Base-by-base conservation (phyloP, 2,329 filamentous ascomycete species). In the Bipolaris victoriae region DNA sequence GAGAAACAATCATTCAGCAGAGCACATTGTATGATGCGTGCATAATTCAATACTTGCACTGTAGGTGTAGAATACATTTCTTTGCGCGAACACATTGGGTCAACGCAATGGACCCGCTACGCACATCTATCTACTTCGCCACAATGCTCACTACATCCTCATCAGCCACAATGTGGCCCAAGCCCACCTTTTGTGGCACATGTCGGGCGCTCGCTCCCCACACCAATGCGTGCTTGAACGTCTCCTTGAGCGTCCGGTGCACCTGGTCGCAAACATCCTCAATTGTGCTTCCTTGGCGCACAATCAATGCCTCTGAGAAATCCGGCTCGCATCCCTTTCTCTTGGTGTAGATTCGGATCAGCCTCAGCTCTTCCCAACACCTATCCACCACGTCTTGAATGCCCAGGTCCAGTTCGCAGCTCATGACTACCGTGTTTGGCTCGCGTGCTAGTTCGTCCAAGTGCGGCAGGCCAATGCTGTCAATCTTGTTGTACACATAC, bases 401-500 rank as follows among this genome's bases (percentile, higher is more conserved):
- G 15, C 95, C 95, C 1, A 99, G 85, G 73, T 98, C 92, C 9
- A 97, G 84, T 81, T 99, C 96, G 77, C 96, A 99, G 72, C 88
- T 92, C 95, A 99, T 99, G 73, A 99, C 94, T 24, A 90, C 92
- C 0, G 96, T 98, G 76, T 98, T 84, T 3, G 92, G 91, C 79
- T 99, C 96, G 59, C 92, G 88, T 5, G 96, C 95, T 20, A 99
- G 83, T 74, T 90, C 88, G 81, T 99, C 91, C 46, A 99, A 86
- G 78, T 96, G 96, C 75, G 97, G 92, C 64, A 99, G 86, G 40
- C 90, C 94, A 59, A 99, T 91, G 76, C 87, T 89, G 80, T 99
- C 95, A 80, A 99, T 96, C 81, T 99, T 99, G 89, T 99, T 99
- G 87, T 99, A 99, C 31, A 98, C 94, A 79, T 99, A 99, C 31